These are phyloP conservation scores for Tetracladium marchalianum DNA, from an alignment of 495 filamentous ascomycete genomes.

Conservation along the genomic window DNA sequence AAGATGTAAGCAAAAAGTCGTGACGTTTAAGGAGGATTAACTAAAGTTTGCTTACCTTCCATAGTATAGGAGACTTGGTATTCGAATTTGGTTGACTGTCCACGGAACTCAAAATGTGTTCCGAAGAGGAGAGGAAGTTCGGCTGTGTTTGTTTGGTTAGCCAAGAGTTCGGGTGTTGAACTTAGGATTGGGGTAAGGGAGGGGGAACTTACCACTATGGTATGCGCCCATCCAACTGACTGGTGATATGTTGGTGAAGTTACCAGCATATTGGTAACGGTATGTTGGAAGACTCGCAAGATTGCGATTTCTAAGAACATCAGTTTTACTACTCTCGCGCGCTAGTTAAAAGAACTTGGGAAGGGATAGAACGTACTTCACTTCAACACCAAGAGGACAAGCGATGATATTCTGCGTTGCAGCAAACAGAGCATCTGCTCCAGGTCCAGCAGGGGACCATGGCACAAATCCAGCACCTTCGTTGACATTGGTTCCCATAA, in stretches of 20 bases:
- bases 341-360: no score
- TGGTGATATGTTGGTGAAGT: slow-evolving; percentile 33
- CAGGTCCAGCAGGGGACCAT: slow-evolving; percentile 12
- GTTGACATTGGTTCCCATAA: slow-evolving; percentile 32
- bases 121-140: slow-evolving; percentile 34
- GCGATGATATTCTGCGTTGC: slow-evolving; percentile 3
- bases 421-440: background rate
- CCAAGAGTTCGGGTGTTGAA: no score
- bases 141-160: background rate
- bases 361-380: background rate
- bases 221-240: slow-evolving; percentile 40
- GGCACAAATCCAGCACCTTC: slow-evolving; percentile 28
- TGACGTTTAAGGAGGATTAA: no score
- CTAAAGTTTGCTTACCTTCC: slow-evolving; percentile 19
- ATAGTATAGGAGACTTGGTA: slow-evolving; percentile 26
- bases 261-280: slow-evolving; percentile 38
- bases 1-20: no score
- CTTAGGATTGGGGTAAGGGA: no score
- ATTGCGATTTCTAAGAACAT: background rate
- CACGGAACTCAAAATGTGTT: slow-evolving; percentile 25
- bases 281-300: slow-evolving; percentile 27
- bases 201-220: slow-evolving; percentile 25
- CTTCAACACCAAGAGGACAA: background rate
- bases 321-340: no score
- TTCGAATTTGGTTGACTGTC: slow-evolving; percentile 26